Evolutionary conservation across 345 rosid genomes (phyloP), one percentile per base, ranked within the genome.

Genomic region (Psidium guajava): DNA sequence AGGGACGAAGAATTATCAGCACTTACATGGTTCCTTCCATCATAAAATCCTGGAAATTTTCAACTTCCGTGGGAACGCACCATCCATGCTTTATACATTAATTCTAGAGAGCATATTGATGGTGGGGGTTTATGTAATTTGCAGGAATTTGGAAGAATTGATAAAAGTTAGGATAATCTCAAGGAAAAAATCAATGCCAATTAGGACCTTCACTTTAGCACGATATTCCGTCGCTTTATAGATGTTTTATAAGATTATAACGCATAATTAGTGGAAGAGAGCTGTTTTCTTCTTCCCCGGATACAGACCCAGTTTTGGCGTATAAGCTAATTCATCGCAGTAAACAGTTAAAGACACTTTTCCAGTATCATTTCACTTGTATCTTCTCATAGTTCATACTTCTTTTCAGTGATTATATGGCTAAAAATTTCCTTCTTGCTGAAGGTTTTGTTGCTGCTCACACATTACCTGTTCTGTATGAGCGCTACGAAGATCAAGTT

Each of bases 401-500:
- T 69, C 24, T 69, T 36, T 69, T 69, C 47, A 36, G 47, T 69
- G 47, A 69, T 36, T 5, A 36, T 18, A 10, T 69, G 47, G 80
- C 25, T 69, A 20, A 69, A 32, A 36, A 28, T 40, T 83, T 52
- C 86, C 28, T 83, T n/a, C 47, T 81, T 83, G 61, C 27, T 87
- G 53, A 85, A 98, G 99, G 99, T 85, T 95, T 98, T 83, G 94
- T 96, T 74, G 99, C 92, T 12, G 99, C 98, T 27, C 99, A 98
- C 84, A 94, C 99, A 75, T 54, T 98, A 90, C 99, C 99, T 8
- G 96, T 94, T 73, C 90, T 98, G 32, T 96, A 98, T 5, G 99
- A 98, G 91, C 93, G 87, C 88, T 89, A 98, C 24, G 99, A 98
- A 86, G 92, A 96, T 52, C 88, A 93, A 88, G 93, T 98, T 2